Percentiles rank a stretch among this genome's conserved stretches.
Conservation (phyloP, 805 yeast species). For the Helenozyma baotianmanensis region DNA sequence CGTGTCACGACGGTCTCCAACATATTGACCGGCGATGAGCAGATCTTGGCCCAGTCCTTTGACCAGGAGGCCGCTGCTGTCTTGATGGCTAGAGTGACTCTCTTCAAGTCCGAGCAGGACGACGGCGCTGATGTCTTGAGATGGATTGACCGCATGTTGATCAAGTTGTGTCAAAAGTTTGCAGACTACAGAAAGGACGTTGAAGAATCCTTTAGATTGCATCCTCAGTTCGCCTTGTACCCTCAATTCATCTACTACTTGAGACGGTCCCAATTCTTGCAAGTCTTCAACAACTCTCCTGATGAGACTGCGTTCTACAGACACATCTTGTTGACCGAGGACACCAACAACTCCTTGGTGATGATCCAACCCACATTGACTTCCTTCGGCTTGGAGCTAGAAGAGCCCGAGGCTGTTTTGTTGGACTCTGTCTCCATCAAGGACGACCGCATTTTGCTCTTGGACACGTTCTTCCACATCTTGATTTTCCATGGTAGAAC, state of each 20-base stretch:
- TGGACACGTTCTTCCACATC: constrained; percentile 96
- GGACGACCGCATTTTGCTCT: constrained; percentile 78
- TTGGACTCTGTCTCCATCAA: constrained; percentile 89
- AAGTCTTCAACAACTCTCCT: constrained; percentile 96
- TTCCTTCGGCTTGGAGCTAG: constrained; percentile 63
- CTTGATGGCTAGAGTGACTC: constrained; percentile 84
- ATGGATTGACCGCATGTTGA: constrained; percentile 92
- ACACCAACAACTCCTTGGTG: constrained; percentile 84
- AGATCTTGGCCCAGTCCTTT: constrained; percentile 57
- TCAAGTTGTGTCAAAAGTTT: constrained; percentile 84
- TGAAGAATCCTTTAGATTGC: constrained; percentile 73
- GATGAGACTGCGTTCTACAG: constrained; percentile 98
- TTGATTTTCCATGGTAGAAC: constrained; percentile 93
- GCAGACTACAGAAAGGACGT: constrained; percentile 91
- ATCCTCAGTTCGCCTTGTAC: constrained; percentile 77
- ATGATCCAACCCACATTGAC: constrained; percentile 98
- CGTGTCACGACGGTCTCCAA: constrained; percentile 83
- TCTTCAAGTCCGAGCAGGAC: constrained; percentile 70
- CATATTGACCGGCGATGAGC: constrained; percentile 48
- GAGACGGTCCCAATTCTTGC: constrained; percentile 93
- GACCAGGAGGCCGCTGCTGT: constrained; percentile 99
- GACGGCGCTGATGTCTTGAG: constrained; percentile 90
- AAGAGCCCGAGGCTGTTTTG: constrained; percentile 85
- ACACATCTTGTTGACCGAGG: constrained; percentile 87
- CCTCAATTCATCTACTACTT: constrained; percentile 96